Percentiles rank a stretch among this genome's conserved stretches.
These are phyloP conservation scores for Aspergillus glaucus DNA, from an alignment of 2,329 filamentous ascomycete species.

Conservation along the genomic window DNA sequence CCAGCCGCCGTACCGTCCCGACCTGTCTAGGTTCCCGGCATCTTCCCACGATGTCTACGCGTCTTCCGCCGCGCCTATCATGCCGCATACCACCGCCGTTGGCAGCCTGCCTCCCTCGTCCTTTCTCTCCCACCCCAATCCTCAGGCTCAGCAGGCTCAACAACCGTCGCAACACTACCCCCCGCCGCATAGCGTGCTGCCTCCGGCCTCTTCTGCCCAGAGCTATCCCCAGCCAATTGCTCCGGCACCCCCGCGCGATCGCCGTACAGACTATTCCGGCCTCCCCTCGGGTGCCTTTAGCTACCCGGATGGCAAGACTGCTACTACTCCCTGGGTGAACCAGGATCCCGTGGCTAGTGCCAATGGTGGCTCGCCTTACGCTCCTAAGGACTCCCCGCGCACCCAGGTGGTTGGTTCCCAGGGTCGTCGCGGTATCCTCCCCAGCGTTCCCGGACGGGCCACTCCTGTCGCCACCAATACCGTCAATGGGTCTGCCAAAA, in stretches of 20 bases:
- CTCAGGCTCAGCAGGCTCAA: slow-evolving; percentile 24
- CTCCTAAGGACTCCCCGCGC: slow-evolving; percentile 38
- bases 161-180: slow-evolving; percentile 36
- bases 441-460: slow-evolving; percentile 80
- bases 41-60: slow-evolving; percentile 40
- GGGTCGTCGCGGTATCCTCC: slow-evolving; percentile 82
- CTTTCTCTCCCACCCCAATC: slow-evolving; percentile 37
- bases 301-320: slow-evolving; percentile 47
- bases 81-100: slow-evolving; percentile 35
- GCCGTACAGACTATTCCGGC: slow-evolving; percentile 53
- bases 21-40: slow-evolving; percentile 38
- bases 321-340: slow-evolving; percentile 46
- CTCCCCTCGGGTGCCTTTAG: slow-evolving; percentile 66
- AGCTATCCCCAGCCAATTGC: slow-evolving; percentile 71
- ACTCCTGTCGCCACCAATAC: slow-evolving; percentile 61
- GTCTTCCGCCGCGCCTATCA: slow-evolving; percentile 36
- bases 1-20: slow-evolving; percentile 37
- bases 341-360: slow-evolving; percentile 34
- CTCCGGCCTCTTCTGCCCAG: slow-evolving; percentile 59
- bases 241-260: slow-evolving; percentile 56
- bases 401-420: slow-evolving; percentile 94
- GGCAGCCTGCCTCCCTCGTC: slow-evolving; percentile 38
- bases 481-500: slow-evolving; percentile 64
- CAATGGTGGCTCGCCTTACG: slow-evolving; percentile 32
- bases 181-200: slow-evolving; percentile 51